Base-by-base conservation (phyloP, 2,329 filamentous ascomycete species). In the Cladophialophora exuberans region DNA sequence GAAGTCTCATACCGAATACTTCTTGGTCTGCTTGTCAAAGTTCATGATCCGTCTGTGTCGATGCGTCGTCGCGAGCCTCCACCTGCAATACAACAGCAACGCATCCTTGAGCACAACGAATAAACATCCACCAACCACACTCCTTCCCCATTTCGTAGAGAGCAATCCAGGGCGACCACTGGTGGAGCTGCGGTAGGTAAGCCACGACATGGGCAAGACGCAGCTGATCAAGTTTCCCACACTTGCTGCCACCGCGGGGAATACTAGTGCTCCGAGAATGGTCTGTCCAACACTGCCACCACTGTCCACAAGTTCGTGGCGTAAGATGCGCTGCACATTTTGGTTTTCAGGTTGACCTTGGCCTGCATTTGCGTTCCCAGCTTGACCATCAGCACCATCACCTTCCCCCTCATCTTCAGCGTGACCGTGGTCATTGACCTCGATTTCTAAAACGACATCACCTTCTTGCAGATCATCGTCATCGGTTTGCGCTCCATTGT, bases 121-220 rank as follows among this genome's bases (percentile, higher is more conserved):
- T 17, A 96, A 73, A 68, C 90, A 94, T 0, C 94, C 94, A 1
- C 94, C 94, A 1, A 94, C 81, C 2, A 99, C 77, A 66, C 89
- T 97, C 52, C 94, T 81, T 1, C 91, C 94, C 90, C 94, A 97
- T 55, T 86, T 84, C 63, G 88, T 83, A 67, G 94, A 89, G 26
- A 99, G 71, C 22, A 97, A 76, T 0, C 88, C 86, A 0, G 83
- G 82, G 2, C 81, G 76, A 30, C 76, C 69, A 25, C 69, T 66
- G 43, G 73, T 69, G 49, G 70, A 59, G 26, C 65, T 60, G 1
- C 68, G 61, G 15, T 76, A 71, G 0, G 75, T 73, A 7, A 87
- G 84, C 85, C 88, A 91, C 3, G 82, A 74, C 30, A 75, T 75
- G 0, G 93, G 93, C 1, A 96, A 76, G 0, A 82, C 71, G 9